Evolutionary conservation across 2,329 filamentous ascomycete genomes (phyloP).

Genomic region (Sarocladium brachiariae): DNA sequence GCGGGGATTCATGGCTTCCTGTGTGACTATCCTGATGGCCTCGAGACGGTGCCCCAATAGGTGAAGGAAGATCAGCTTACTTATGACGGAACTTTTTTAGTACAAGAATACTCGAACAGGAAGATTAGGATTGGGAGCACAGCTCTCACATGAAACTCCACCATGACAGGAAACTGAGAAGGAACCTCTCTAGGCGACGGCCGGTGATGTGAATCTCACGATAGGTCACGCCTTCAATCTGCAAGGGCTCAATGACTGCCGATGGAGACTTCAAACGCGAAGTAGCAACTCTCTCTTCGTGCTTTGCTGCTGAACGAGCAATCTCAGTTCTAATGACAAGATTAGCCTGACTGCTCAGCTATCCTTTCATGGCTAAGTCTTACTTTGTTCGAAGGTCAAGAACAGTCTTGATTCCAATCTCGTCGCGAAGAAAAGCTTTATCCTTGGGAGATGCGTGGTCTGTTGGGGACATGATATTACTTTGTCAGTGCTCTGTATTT

Average conservation of each 20-base stretch:
- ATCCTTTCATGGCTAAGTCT: conserved; percentile 11
- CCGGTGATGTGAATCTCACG: conserved; percentile 69
- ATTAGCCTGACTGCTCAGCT: neutral
- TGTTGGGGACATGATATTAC: too few relatives aligned
- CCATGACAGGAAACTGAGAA: conserved; percentile 64
- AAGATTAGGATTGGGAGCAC: neutral
- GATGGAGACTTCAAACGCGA: conserved; percentile 28
- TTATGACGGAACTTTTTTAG: conserved; percentile 10
- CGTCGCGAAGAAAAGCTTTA: conserved; percentile 48
- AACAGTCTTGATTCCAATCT: conserved; percentile 61
- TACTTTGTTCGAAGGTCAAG: conserved; percentile 76
- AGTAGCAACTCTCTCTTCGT: conserved; percentile 38
- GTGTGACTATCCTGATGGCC: conserved; percentile 63
- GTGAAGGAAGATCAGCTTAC: conserved; percentile 51
- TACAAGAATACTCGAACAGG: neutral
- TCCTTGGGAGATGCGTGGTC: conserved; percentile 68
- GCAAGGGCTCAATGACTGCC: conserved; percentile 44
- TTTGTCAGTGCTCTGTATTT: too few relatives aligned
- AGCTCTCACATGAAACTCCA: conserved; percentile 50
- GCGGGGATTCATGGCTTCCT: conserved; percentile 63
- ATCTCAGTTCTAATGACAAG: conserved; percentile 60
- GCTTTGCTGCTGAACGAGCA: conserved; percentile 58
- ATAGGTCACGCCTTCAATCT: conserved; percentile 59
- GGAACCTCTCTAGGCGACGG: conserved; percentile 57
- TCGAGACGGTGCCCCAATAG: conserved; percentile 59